Evolutionary conservation across 2,329 filamentous ascomycete genomes (phyloP).

Genomic region (Hymenoscyphus fraxineus): DNA sequence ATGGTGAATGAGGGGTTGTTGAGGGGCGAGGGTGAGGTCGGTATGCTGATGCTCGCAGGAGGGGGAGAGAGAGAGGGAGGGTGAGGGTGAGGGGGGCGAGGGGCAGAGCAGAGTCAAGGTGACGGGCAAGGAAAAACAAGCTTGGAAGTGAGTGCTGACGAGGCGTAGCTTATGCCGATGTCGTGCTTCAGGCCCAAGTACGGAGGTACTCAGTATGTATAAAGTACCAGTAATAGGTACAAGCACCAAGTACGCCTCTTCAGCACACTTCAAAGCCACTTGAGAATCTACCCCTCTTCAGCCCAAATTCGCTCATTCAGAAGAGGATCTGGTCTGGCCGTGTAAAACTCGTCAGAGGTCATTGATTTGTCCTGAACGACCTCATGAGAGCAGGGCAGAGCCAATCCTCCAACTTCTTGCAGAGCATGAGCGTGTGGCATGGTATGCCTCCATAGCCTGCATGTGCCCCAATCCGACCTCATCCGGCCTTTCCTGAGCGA

Average conservation of each 20-base stretch:
- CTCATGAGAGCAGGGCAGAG: neutral
- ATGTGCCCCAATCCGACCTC: neutral
- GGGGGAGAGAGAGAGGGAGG: neutral
- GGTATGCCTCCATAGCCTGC: conserved; percentile 2
- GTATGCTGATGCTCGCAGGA: neutral
- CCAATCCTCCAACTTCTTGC: neutral
- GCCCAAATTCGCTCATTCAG: neutral
- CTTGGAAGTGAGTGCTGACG: conserved; percentile 1
- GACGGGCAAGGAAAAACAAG: neutral
- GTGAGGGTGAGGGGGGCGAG: too few relatives aligned
- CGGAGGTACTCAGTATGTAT: neutral
- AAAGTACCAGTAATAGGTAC: too few relatives aligned
- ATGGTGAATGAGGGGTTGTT: neutral
- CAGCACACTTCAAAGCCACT: neutral
- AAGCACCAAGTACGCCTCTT: too few relatives aligned
- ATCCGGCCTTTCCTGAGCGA: neutral
- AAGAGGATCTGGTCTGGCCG: neutral
- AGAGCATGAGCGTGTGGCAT: neutral
- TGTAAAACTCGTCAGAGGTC: neutral
- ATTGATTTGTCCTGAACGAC: neutral
- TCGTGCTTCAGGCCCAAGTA: neutral
- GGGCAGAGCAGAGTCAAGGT: too few relatives aligned
- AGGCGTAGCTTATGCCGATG: conserved; percentile 4
- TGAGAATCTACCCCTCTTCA: neutral
- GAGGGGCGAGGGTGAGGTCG: neutral